These are phyloP conservation scores for Phytopythium sindhum DNA, from an alignment of 352 stramenopile genomes.

Conservation along the genomic window DNA sequence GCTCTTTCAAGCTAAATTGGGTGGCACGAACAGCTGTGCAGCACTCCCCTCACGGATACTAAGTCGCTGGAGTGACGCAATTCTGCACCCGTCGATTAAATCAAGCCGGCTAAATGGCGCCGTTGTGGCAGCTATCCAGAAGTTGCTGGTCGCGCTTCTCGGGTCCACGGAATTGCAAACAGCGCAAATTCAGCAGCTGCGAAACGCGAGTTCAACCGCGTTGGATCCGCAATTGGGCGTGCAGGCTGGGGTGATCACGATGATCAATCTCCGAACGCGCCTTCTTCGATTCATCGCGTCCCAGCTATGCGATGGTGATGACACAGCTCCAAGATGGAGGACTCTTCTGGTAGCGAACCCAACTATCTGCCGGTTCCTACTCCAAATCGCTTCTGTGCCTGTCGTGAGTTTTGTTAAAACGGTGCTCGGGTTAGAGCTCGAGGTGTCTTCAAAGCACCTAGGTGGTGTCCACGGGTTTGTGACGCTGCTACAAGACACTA, in stretches of 20 bases:
- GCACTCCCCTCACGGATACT: neutral
- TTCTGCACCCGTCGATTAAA: neutral
- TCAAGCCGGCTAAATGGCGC: neutral
- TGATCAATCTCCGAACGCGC: conserved; percentile 15
- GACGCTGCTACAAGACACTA: neutral
- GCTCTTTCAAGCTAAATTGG: neutral
- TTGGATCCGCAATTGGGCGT: no score
- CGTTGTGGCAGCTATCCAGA: neutral
- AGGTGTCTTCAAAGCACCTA: neutral
- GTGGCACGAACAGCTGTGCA: neutral
- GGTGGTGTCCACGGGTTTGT: neutral
- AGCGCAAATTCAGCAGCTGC: neutral
- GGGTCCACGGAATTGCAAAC: neutral
- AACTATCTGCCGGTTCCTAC: conserved; percentile 12
- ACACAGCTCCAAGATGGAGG: neutral
- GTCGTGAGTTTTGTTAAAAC: conserved; percentile 10
- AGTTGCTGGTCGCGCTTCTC: neutral
- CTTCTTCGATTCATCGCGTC: conserved; percentile 24
- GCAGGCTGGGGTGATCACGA: neutral
- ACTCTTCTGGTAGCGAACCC: conserved; percentile 9
- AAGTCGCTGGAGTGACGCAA: neutral
- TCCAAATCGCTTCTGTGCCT: conserved; percentile 23
- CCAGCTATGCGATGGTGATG: neutral
- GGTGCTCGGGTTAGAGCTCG: conserved; percentile 6
- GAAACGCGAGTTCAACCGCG: neutral